Base-by-base conservation (phyloP, 495 filamentous ascomycete species). In the Xylaria castorea region DNA sequence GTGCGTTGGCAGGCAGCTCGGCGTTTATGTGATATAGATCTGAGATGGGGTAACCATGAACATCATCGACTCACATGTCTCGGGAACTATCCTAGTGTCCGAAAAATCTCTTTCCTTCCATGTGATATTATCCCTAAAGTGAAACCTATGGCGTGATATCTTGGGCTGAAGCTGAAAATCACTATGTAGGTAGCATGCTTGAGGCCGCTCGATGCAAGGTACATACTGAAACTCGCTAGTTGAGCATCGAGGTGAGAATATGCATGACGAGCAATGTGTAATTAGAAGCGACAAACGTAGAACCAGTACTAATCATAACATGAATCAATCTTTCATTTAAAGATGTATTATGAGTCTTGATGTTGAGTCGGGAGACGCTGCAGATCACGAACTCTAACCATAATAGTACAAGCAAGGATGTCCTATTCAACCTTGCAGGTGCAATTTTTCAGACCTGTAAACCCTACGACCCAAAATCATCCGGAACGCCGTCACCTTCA, bases 351-450 rank as follows among this genome's bases (percentile, higher is more conserved):
- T 48, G 25, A 50, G 40, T 60, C 8, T 46, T 58, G 53, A 42
- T 46, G 40, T 34, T 46, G 48, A 42, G 32, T 57, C 30, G 36
- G 12, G 50, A 68, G 27, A 68, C 32, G 5, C 34, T 16, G 7
- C 27, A 12, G n/a, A 40, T 38, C 64, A 66, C 27, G 34, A 68
- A 68, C 65, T 66, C 46, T 48, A 66, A 40, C 1, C 7, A 57
- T 68, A 68, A 14, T 4, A 48, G 64, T 68, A 71, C 57, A 71
- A 42, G 18, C 57, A 63, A 71, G 44, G 50, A 68, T 27, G 16
- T 55, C 20, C 46, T 44, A 27, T 55, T 40, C 48, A 34, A 32
- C 66, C 50, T 20, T 30, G 36, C 3, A 25, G 9, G 22, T 22
- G 32, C 18, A 38, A 25, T 8, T 48, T 67, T 67, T 53, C 34